Conservation (phyloP, 2,329 filamentous ascomycete species). For the Metarhizium album region DNA sequence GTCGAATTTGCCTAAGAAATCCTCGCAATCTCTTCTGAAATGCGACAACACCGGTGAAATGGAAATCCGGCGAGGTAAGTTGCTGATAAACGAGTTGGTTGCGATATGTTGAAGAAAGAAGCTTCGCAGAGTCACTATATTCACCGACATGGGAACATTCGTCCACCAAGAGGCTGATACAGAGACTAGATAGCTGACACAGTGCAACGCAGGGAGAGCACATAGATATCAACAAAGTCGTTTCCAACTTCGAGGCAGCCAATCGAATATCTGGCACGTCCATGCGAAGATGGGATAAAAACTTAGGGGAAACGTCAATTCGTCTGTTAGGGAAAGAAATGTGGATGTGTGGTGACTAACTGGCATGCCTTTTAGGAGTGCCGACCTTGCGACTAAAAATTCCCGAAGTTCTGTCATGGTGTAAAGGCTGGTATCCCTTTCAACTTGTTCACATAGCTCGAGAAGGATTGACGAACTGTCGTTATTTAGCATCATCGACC, state of each 20-base stretch:
- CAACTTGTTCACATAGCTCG: slow-evolving; percentile 38
- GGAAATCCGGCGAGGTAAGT: slow-evolving; percentile 51
- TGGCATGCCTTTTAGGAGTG: slow-evolving; percentile 39
- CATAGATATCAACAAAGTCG: slow-evolving; percentile 49
- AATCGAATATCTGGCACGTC: slow-evolving; percentile 44
- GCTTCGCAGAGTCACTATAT: slow-evolving; percentile 37
- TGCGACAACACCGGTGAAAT: slow-evolving; percentile 57
- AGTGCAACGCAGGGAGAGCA: slow-evolving; percentile 56
- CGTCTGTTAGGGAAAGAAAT: not conserved
- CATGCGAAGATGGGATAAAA: slow-evolving; percentile 40
- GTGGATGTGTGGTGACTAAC: slow-evolving; percentile 23
- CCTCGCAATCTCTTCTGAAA: slow-evolving; percentile 57
- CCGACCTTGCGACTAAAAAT: slow-evolving; percentile 45
- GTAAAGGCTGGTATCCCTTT: slow-evolving; percentile 29
- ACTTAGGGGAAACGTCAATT: slow-evolving; percentile 26
- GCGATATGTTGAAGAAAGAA: slow-evolving; percentile 41
- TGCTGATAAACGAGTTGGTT: slow-evolving; percentile 52
- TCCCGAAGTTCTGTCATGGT: slow-evolving; percentile 38
- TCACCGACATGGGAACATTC: slow-evolving; percentile 44
- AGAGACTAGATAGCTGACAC: slow-evolving; percentile 53
- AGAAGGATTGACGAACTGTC: slow-evolving; percentile 28
- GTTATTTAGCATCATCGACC: not conserved
- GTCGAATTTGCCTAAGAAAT: slow-evolving; percentile 48
- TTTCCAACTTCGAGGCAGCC: slow-evolving; percentile 47
- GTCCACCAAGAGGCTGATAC: slow-evolving; percentile 51